Base-by-base conservation (phyloP, 139 green algal genomes). In the Klebsormidium nitens region DNA sequence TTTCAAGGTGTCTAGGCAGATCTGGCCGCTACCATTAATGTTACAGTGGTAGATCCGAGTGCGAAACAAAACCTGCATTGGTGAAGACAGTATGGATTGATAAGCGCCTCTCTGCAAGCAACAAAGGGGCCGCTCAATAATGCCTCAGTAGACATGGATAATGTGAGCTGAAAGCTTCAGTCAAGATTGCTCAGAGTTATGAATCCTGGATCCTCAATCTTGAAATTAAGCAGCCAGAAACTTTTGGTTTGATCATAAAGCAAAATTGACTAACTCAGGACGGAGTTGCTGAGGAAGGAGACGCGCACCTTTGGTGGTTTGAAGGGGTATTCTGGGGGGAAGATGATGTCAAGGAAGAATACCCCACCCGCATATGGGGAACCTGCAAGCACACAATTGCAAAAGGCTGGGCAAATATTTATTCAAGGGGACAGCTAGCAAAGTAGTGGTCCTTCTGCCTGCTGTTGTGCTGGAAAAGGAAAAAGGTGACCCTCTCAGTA, bases 1-100 rank as follows among this genome's bases (percentile, higher is more conserved):
- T 80, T 97, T 97, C n/a, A 99, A 77, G 56, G 98, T 96, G 64
- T 97, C 94, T 31, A 99, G 81, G 82, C 92, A 97, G 64, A 99
- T 97, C 75, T 76, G 86, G 17, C 94, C 94, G 80, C 96, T 91
- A n/a, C 81, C 91, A 83, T 97, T 97, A 36, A 99, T 85, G 81
- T 99, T 99, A 36, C 93, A 95, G 75, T 99, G 94, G 79, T 98
- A 99, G 58, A 99, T 75, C 4, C 71, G 39, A 29, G 71, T 78
- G 32, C 64, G 29, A 17, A 78, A 75, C 11, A 17, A 31, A 5
- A 76, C 69, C 69, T 76, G 57, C 0, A 39, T 40, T 8, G 42
- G 42, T 14, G 11, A 50, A 50, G n/a, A 50, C 42, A 50, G 42
- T 14, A 50, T 50, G 42, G 11, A 14, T 50, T 14, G 42, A 50